Percentiles rank a stretch among this genome's conserved stretches.
Evolutionary conservation across 2,329 filamentous ascomycete species (phyloP).

Genomic region (Rhexocercosporidium sp.): DNA sequence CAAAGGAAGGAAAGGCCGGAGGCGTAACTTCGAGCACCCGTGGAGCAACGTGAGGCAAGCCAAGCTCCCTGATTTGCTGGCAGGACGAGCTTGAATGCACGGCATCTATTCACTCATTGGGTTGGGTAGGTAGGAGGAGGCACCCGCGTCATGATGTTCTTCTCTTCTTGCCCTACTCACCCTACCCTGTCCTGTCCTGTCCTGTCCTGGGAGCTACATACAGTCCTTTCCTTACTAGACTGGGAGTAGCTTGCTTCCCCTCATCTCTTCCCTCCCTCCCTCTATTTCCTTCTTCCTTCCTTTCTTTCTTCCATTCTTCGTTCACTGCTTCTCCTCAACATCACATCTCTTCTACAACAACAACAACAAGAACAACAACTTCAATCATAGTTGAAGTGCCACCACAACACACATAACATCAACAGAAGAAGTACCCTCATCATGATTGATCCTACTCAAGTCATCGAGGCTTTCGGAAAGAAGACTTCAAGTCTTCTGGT

Average conservation of each 20-base stretch:
- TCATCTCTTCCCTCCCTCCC: background rate
- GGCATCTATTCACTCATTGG: background rate
- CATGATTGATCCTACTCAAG: constrained; percentile 39
- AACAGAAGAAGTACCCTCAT: constrained; percentile 17
- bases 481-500: constrained; percentile 31
- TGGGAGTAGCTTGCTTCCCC: background rate
- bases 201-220: no score
- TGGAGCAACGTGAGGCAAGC: background rate
- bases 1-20: constrained; percentile 1
- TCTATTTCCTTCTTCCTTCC: constrained; percentile 4
- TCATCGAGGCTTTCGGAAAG: constrained; percentile 34
- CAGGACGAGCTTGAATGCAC: background rate
- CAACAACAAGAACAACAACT: constrained; percentile 5
- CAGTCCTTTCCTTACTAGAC: no score
- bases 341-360: constrained; percentile 11
- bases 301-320: no score
- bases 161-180: no score
- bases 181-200: no score
- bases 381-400: constrained; percentile 3
- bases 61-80: background rate
- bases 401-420: background rate
- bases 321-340: constrained; percentile 5
- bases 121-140: background rate
- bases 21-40: background rate
- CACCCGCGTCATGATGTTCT: constrained; percentile 7